phyloP scores from a whole-genome alignment of 2,329 filamentous ascomycete genomes.

The Microascus cirrosus region DNA sequence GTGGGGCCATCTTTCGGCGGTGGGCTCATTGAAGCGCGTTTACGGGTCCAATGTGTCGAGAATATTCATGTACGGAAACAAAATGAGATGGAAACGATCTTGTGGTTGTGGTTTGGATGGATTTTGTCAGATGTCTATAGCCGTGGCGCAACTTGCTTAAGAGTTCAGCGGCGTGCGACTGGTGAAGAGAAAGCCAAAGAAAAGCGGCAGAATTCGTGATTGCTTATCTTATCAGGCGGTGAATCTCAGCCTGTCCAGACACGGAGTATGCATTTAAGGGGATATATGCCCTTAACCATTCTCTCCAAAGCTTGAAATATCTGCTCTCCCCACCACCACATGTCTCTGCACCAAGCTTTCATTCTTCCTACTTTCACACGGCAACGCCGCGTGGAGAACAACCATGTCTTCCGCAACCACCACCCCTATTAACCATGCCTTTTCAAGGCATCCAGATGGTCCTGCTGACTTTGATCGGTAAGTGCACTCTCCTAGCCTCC shows the following conservation, averaged over 20 bases:
- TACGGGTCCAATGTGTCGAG: background rate
- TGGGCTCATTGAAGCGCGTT: background rate
- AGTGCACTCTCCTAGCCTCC: background rate
- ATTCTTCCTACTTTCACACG: background rate
- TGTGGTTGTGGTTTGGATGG: background rate
- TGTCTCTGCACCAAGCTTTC: background rate
- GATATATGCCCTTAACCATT: background rate
- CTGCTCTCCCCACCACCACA: background rate
- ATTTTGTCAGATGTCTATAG: too few species aligned
- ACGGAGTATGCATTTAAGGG: slow-evolving; percentile 4
- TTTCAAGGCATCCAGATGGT: background rate
- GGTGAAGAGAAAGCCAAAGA: background rate
- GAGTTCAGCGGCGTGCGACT: background rate
- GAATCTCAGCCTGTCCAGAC: background rate
- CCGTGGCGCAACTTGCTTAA: background rate
- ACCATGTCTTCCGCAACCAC: slow-evolving; percentile 5
- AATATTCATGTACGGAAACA: background rate
- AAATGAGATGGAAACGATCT: background rate
- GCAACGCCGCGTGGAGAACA: background rate
- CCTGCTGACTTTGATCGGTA: slow-evolving; percentile 10
- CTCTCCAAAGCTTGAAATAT: background rate
- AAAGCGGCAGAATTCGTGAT: background rate
- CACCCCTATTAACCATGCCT: slow-evolving; percentile 4
- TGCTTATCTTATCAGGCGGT: slow-evolving; percentile 5
- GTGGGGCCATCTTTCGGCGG: slow-evolving; percentile 24